phyloP scores from a whole-genome alignment of 2,329 filamentous ascomycete genomes.

The Hirsutella minnesotensis region DNA sequence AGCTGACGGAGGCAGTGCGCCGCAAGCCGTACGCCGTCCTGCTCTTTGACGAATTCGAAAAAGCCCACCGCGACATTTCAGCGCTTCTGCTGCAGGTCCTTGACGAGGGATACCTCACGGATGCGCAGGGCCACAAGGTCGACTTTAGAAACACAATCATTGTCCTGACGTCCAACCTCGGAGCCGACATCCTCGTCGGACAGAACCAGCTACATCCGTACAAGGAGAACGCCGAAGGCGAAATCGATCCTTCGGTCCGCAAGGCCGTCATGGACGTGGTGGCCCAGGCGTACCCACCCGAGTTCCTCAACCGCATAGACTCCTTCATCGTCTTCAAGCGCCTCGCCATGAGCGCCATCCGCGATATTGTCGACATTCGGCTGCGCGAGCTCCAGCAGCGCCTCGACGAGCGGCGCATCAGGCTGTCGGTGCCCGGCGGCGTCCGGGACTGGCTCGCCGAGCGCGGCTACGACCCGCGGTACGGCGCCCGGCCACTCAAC shows the following conservation, averaged over 20 bases:
- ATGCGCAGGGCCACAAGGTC: conserved; percentile 90
- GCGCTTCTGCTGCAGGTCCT: conserved; percentile 85
- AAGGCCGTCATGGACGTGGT: conserved; percentile 84
- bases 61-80: conserved; percentile 90
- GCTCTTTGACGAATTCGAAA: conserved; percentile 95
- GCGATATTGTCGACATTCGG: conserved; percentile 90
- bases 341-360: conserved; percentile 62
- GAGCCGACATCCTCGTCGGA: conserved; percentile 80
- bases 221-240: conserved; percentile 49
- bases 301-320: conserved; percentile 94
- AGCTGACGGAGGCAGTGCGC: conserved; percentile 88
- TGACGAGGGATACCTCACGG: conserved; percentile 91
- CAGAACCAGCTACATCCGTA: conserved; percentile 54
- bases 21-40: conserved; percentile 92
- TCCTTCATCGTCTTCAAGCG: conserved; percentile 95
- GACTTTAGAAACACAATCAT: conserved; percentile 97
- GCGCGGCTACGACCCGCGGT: conserved; percentile 81
- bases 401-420: conserved; percentile 77
- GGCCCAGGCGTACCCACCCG: conserved; percentile 62
- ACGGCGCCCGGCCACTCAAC: conserved; percentile 83
- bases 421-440: conserved; percentile 54
- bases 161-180: conserved; percentile 89
- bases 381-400: conserved; percentile 72
- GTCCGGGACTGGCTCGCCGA: conserved; percentile 82
- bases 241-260: conserved; percentile 63